Evolutionary conservation across 2,329 filamentous ascomycete species (phyloP).

Genomic region (Bipolaris oryzae): DNA sequence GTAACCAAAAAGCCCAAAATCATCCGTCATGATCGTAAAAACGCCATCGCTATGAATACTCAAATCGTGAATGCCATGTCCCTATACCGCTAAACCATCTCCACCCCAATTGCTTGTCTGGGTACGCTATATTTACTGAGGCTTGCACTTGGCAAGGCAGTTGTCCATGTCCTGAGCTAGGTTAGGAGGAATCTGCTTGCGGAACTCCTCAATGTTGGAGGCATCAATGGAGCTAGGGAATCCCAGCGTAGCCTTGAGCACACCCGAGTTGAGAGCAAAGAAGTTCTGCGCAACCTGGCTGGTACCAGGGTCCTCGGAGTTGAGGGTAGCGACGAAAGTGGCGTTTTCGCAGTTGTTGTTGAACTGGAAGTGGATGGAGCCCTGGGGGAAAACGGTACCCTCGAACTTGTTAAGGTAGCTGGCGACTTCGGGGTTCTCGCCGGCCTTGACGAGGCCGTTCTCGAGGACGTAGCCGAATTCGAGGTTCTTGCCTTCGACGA

Average conservation of each 20-base stretch:
- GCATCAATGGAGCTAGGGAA: constrained; percentile 44
- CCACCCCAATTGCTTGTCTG: background rate
- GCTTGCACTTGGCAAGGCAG: constrained; percentile 58
- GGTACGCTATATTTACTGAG: background rate
- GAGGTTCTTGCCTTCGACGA: constrained; percentile 50
- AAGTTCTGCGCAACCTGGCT: constrained; percentile 53
- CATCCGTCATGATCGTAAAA: constrained; percentile 13
- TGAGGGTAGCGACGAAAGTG: constrained; percentile 53
- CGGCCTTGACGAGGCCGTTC: constrained; percentile 49
- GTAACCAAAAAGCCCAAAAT: constrained; percentile 12
- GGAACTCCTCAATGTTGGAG: constrained; percentile 46
- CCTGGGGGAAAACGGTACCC: constrained; percentile 56
- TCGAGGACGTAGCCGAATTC: constrained; percentile 56
- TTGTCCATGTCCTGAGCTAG: constrained; percentile 60
- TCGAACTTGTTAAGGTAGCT: constrained; percentile 51
- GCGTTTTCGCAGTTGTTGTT: constrained; percentile 55
- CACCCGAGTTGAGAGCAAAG: constrained; percentile 47
- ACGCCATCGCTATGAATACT: constrained; percentile 26
- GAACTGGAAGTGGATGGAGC: constrained; percentile 57
- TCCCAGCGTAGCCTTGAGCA: constrained; percentile 49
- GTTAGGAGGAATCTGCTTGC: constrained; percentile 52
- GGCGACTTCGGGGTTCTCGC: constrained; percentile 48
- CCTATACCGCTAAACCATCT: background rate
- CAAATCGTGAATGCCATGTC: constrained; percentile 4
- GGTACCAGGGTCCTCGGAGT: constrained; percentile 53